Conservation (phyloP, 1,139 yeast genomes). For the Lodderomyces theae region DNA sequence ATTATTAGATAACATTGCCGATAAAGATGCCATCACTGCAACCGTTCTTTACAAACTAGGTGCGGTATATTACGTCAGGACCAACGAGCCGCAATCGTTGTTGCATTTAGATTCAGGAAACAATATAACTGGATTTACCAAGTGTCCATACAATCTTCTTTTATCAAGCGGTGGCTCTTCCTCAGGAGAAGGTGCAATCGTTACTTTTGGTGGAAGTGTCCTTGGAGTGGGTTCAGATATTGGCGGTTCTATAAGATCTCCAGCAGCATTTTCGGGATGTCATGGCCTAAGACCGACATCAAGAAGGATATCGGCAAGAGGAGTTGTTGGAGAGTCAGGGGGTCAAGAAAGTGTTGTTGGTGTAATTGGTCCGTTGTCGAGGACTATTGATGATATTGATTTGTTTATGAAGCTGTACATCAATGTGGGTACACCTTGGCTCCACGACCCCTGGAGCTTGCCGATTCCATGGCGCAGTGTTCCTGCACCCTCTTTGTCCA, state of each 20-base stretch:
- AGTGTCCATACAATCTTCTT: slow-evolving; percentile 30
- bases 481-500: slow-evolving; percentile 38
- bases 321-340: slow-evolving; percentile 52
- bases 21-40: slow-evolving; percentile 27
- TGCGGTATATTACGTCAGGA: slow-evolving; percentile 34
- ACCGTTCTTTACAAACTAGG: slow-evolving; percentile 26
- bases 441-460: slow-evolving; percentile 51
- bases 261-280: slow-evolving; percentile 51
- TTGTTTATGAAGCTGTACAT: slow-evolving; percentile 57
- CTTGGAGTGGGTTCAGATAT: slow-evolving; percentile 59
- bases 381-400: slow-evolving; percentile 61
- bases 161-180: slow-evolving; percentile 38
- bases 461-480: slow-evolving; percentile 65
- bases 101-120: slow-evolving; percentile 40
- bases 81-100: slow-evolving; percentile 37
- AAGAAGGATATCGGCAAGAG: slow-evolving; percentile 52
- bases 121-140: slow-evolving; percentile 33
- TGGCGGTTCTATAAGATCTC: slow-evolving; percentile 56
- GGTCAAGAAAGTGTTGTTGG: slow-evolving; percentile 61
- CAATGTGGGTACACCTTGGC: slow-evolving; percentile 69
- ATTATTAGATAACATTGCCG: slow-evolving; percentile 47
- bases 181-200: slow-evolving; percentile 39
- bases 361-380: slow-evolving; percentile 62
- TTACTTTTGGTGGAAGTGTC: slow-evolving; percentile 37
- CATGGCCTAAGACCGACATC: slow-evolving; percentile 69